phyloP scores from a whole-genome alignment of 306 rosid genomes.

The Senna tora region DNA sequence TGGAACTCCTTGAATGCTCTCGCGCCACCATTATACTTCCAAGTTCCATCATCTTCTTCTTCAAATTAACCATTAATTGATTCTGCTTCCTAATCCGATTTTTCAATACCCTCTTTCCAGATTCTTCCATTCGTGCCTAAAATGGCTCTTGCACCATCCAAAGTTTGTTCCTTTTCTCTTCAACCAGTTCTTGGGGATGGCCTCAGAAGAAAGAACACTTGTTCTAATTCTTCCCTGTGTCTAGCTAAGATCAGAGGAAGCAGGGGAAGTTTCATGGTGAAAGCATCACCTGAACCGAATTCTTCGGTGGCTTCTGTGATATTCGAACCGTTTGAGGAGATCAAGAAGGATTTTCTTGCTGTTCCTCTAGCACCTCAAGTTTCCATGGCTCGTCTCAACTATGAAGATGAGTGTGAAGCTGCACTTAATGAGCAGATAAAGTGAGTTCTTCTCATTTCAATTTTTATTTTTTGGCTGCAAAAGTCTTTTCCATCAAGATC shows the following conservation, averaged over 20 bases:
- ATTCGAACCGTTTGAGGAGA: slow-evolving; percentile 58
- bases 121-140: not conserved
- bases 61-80: slow-evolving; percentile 34
- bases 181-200: slow-evolving; percentile 36
- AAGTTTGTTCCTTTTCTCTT: slow-evolving; percentile 33
- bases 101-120: slow-evolving; percentile 5
- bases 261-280: slow-evolving; percentile 35
- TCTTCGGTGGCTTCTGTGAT: slow-evolving; percentile 33
- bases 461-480: not conserved
- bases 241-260: not conserved
- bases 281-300: slow-evolving; percentile 24
- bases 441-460: slow-evolving; percentile 24
- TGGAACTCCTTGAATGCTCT: slow-evolving; percentile 20
- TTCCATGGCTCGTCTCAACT: slow-evolving; percentile 55
- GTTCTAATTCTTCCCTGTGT: not conserved
- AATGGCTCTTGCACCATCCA: slow-evolving; percentile 50
- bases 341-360: slow-evolving; percentile 42
- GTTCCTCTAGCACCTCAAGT: slow-evolving; percentile 41
- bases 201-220: slow-evolving; percentile 1
- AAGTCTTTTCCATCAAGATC: no score
- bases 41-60: slow-evolving; percentile 31
- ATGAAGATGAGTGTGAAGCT: slow-evolving; percentile 44
- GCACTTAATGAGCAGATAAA: slow-evolving; percentile 56
- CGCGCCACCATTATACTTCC: slow-evolving; percentile 14
- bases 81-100: not conserved